A percentile compares a stretch with the other conserved stretches of the same genome.
phyloP scores from a whole-genome alignment of 257 asterid genomes.

The Catharanthus roseus region DNA sequence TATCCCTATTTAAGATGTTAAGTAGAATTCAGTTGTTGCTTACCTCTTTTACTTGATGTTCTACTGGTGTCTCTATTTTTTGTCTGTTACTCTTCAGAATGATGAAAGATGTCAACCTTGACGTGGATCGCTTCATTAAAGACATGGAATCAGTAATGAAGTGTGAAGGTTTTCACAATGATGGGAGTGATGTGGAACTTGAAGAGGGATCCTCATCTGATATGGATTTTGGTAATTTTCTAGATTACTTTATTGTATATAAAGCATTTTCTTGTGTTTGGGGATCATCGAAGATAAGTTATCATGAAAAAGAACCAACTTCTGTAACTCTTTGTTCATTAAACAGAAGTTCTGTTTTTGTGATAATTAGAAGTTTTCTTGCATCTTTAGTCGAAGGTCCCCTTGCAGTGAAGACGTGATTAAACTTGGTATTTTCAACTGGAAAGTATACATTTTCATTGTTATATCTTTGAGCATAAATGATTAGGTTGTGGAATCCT shows the following conservation, averaged over 20 bases:
- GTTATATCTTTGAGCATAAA: neutral
- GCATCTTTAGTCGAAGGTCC: neutral
- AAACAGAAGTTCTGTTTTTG: neutral
- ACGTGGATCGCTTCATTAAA: conserved; percentile 77
- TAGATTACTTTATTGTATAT: conserved; percentile 3
- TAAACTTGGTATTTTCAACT: too few relatives aligned
- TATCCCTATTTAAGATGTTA: neutral
- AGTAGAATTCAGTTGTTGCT: neutral
- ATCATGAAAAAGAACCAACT: neutral
- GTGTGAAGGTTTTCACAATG: conserved; percentile 37
- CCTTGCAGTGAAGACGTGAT: too few relatives aligned
- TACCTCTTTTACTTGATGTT: neutral
- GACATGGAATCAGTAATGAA: conserved; percentile 71
- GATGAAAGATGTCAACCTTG: conserved; percentile 63
- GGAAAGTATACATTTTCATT: too few relatives aligned
- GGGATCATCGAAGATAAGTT: neutral
- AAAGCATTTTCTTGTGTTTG: neutral
- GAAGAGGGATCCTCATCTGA: conserved; percentile 68
- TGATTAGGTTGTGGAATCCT: neutral
- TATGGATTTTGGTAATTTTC: conserved; percentile 69
- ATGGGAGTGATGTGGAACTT: conserved; percentile 41
- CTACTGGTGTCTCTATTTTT: neutral
- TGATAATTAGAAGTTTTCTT: neutral
- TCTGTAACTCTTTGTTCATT: neutral
- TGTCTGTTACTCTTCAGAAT: conserved; percentile 29